Conservation (phyloP, 305 asterid genomes). For the Fraxinus angustifolia region DNA sequence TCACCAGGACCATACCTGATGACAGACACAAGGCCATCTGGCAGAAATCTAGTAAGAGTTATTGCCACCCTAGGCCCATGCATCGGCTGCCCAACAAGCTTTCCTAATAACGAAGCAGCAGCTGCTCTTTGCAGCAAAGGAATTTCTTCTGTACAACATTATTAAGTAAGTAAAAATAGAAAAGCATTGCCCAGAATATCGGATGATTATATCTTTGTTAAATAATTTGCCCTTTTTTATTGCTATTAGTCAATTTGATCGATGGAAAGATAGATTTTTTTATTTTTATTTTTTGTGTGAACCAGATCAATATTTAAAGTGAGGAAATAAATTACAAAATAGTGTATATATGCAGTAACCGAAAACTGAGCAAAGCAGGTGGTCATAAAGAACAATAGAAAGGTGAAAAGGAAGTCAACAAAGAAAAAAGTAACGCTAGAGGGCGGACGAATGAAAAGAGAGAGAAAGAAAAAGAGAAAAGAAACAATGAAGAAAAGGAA, state of each 20-base stretch:
- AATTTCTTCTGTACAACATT: constrained; percentile 68
- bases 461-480: background rate
- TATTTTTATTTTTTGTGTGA: background rate
- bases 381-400: background rate
- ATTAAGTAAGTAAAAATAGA: constrained; percentile 25
- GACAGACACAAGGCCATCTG: constrained; percentile 91
- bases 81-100: constrained; percentile 95
- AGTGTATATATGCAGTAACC: background rate
- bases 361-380: background rate
- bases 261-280: background rate
- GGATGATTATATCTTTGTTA: background rate
- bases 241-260: background rate
- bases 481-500: background rate
- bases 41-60: constrained; percentile 88
- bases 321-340: background rate
- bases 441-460: background rate
- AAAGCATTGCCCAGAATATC: background rate
- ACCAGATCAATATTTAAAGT: background rate
- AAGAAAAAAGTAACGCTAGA: background rate
- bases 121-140: constrained; percentile 98
- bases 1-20: constrained; percentile 99
- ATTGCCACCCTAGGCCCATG: constrained; percentile 99
- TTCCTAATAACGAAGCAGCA: constrained; percentile 91
- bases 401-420: background rate
- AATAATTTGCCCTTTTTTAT: background rate